Conservation (phyloP, 129 eudicot genomes). For the Lactuca sativa region DNA sequence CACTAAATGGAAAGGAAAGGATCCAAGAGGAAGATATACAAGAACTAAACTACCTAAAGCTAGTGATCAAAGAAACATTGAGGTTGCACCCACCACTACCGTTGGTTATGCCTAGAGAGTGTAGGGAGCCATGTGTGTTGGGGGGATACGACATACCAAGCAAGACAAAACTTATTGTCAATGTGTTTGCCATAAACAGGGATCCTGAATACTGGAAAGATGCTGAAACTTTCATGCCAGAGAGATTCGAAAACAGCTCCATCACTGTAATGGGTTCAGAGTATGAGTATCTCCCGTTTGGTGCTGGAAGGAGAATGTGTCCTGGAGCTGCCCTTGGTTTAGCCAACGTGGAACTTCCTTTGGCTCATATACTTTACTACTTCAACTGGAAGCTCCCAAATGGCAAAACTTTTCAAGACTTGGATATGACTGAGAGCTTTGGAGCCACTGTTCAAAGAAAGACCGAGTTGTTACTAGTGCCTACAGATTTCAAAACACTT, state of each 20-base stretch:
- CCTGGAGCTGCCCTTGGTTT: conserved; percentile 34
- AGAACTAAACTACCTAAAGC: conserved; percentile 29
- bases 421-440: conserved; percentile 38
- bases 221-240: conserved; percentile 41
- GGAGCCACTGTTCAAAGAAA: conserved; percentile 42
- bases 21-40: conserved; percentile 32
- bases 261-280: conserved; percentile 16
- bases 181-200: conserved; percentile 29
- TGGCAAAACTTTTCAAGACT: conserved; percentile 20
- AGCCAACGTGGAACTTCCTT: conserved; percentile 34
- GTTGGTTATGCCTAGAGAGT: conserved; percentile 38
- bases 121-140: conserved; percentile 15
- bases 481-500: neutral
- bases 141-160: conserved; percentile 32
- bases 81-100: conserved; percentile 34
- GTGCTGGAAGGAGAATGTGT: conserved; percentile 43
- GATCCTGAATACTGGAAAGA: conserved; percentile 40
- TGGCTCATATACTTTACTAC: conserved; percentile 36
- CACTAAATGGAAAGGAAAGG: conserved; percentile 22
- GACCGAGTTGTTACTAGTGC: conserved; percentile 17
- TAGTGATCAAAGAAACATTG: conserved; percentile 40
- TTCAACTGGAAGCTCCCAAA: conserved; percentile 42
- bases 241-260: conserved; percentile 27
- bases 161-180: conserved; percentile 33
- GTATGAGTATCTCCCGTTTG: conserved; percentile 39